Evolutionary conservation across 140 eudicot species (phyloP), one percentile per base, ranked within the genome.

Genomic region (Ambrosia hybrid): DNA sequence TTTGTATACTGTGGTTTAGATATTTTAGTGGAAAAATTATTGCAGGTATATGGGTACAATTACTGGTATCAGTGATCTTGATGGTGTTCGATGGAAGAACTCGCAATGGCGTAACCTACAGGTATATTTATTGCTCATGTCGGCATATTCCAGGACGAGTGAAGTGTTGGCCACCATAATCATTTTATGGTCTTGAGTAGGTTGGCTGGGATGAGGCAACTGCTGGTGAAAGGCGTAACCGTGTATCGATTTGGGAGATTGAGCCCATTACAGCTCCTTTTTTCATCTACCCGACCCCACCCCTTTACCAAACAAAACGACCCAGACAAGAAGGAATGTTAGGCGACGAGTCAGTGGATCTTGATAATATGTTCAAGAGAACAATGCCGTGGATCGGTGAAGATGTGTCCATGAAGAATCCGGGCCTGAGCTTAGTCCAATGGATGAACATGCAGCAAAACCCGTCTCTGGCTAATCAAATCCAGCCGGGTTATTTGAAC

Each of bases 201-300:
- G 97, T 94, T 79, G 97, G 97, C 52, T 94, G 99, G 99, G 99
- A 94, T 75, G 99, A 94, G 70, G 92, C 99, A 13, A 94, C 99
- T 52, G 96, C 96, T 39, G 99, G 99, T 11, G 99, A 94, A 78
- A 88, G 88, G 83, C 91, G 95, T 67, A 90, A 79, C 63, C 86
- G 99, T 16, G 99, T 94, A 52, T 94, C 99, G 26, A 79, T 90
- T 39, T 94, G 99, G 99, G 99, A 94, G 80, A 90, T 94, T 51
- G 99, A 90, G 77, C 99, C 97, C 37, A 91, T 94, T 38, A 94
- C 97, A 0, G 94, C 99, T 57, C 98, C 98, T 0, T 94, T 94
- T 82, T 88, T 86, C 81, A 86, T 94, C 68, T 94, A 91, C 64
- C 97, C 98, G 5, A 89, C 94, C 4, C 93, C 97, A 12, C 83